Evolutionary conservation across 177 flowering plant species (phyloP).

Genomic region (Vitis hybrid): DNA sequence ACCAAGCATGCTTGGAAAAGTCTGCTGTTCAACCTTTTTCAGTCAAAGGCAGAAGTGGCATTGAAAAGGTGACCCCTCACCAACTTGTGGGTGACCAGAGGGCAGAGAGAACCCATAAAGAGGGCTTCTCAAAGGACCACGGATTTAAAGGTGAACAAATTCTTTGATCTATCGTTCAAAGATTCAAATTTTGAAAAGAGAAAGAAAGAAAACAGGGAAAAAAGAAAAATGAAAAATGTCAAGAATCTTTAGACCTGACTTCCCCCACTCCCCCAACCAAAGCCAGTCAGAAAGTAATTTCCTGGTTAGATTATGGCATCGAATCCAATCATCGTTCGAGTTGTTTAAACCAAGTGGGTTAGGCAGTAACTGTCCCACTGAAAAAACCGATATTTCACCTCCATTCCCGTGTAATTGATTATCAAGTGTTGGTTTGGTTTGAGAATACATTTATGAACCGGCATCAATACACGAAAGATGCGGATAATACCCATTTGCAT

Average conservation of each 20-base stretch:
- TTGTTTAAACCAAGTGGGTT: conserved; percentile 26
- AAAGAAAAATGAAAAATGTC: conserved; percentile 11
- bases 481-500: neutral
- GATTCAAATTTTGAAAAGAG: conserved; percentile 18
- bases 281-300: conserved; percentile 11
- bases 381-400: neutral
- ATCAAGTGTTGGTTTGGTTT: too few relatives aligned
- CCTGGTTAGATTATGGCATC: conserved; percentile 11
- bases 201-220: neutral
- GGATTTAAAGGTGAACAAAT: conserved; percentile 7
- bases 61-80: conserved; percentile 5
- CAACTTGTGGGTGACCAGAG: conserved; percentile 8
- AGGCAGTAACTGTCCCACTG: conserved; percentile 21
- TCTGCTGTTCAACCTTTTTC: neutral
- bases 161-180: conserved; percentile 19
- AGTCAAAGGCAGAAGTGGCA: conserved; percentile 22
- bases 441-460: neutral
- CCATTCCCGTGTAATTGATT: too few relatives aligned
- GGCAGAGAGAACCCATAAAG: neutral
- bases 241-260: conserved; percentile 25
- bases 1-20: neutral
- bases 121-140: conserved; percentile 10
- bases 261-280: conserved; percentile 8
- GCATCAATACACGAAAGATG: conserved; percentile 1
- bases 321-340: conserved; percentile 22